Percentiles rank a stretch among this genome's conserved stretches.
phyloP scores from a whole-genome alignment of 2,329 filamentous ascomycete genomes.

The Emericellopsis atlantica region DNA sequence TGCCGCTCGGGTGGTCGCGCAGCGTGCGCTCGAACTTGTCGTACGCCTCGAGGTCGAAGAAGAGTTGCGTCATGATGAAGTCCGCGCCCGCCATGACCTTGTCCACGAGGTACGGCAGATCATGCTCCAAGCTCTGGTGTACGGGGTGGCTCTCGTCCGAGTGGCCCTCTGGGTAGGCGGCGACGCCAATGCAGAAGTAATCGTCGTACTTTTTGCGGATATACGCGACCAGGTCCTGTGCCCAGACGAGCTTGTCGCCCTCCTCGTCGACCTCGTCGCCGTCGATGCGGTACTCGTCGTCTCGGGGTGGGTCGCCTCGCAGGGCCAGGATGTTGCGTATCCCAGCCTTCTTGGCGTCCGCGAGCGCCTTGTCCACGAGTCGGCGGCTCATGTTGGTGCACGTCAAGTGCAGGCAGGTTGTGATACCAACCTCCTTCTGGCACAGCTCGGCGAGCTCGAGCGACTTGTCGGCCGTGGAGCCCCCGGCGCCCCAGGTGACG shows the following conservation, averaged over 20 bases:
- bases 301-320: conserved; percentile 79
- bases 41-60: conserved; percentile 83
- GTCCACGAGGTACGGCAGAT: conserved; percentile 79
- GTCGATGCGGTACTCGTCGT: conserved; percentile 67
- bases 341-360: conserved; percentile 80
- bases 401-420: conserved; percentile 89
- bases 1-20: conserved; percentile 68
- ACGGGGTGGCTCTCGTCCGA: conserved; percentile 76
- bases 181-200: conserved; percentile 93
- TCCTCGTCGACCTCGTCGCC: conserved; percentile 41
- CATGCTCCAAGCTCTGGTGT: conserved; percentile 58
- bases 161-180: conserved; percentile 91
- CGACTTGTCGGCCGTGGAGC: conserved; percentile 81
- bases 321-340: conserved; percentile 90
- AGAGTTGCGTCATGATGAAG: conserved; percentile 97
- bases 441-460: conserved; percentile 92
- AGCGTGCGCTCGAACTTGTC: conserved; percentile 65
- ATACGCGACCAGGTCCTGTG: conserved; percentile 78
- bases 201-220: conserved; percentile 78
- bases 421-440: conserved; percentile 81
- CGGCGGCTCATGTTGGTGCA: conserved; percentile 94
- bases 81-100: conserved; percentile 88
- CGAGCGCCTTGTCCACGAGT: conserved; percentile 77
- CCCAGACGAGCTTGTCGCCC: conserved; percentile 76
- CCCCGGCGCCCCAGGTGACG: conserved; percentile 95